Evolutionary conservation across 306 rosid species (phyloP).

Genomic region (Clitoria ternatea): DNA sequence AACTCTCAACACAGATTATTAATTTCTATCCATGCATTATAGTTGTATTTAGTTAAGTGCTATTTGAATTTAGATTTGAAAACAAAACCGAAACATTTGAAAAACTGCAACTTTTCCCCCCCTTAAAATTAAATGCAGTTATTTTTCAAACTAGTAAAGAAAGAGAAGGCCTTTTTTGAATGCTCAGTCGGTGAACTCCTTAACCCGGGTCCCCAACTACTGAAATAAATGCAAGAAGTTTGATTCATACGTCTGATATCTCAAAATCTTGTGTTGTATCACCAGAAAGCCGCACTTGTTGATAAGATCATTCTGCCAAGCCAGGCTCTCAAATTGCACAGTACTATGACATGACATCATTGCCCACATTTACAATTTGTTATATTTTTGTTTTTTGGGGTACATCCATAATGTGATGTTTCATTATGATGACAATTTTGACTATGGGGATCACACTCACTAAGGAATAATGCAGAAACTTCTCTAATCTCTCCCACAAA

Average conservation of each 20-base stretch:
- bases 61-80: too few species aligned
- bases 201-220: not conserved
- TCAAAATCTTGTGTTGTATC: not conserved
- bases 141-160: too few species aligned
- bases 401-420: not conserved
- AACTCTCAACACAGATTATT: too few species aligned
- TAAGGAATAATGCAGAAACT: not conserved
- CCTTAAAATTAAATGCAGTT: too few species aligned
- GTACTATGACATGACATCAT: conserved; percentile 10
- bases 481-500: not conserved
- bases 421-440: conserved; percentile 5
- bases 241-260: not conserved
- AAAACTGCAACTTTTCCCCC: too few species aligned
- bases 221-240: not conserved
- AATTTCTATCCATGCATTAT: too few species aligned
- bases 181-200: not conserved
- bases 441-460: not conserved
- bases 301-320: conserved; percentile 12
- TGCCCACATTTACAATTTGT: not conserved
- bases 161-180: too few species aligned
- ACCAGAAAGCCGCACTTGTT: not conserved
- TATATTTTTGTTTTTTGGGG: not conserved
- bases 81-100: too few species aligned
- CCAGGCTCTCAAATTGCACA: not conserved
- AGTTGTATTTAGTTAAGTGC: too few species aligned